phyloP scores from a whole-genome alignment of 139 green algal genomes.

The Auxenochlorella pyrenoidosa region DNA sequence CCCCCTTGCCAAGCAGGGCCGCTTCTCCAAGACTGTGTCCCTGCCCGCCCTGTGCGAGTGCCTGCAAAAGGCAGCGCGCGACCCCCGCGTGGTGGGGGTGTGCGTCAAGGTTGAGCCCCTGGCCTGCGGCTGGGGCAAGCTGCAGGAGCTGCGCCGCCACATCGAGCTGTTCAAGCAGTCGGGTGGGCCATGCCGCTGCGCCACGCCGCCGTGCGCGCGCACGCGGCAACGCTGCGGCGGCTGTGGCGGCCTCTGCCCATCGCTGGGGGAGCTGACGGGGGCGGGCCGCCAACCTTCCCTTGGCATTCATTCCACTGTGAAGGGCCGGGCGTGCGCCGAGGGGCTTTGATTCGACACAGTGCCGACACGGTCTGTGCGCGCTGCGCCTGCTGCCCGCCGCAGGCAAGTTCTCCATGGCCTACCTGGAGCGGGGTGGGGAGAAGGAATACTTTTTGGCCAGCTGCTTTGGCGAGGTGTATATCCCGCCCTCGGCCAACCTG shows the following conservation, averaged over 20 bases:
- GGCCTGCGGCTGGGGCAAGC: slow-evolving; percentile 68
- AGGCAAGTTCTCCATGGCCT: slow-evolving; percentile 90
- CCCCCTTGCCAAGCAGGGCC: not conserved
- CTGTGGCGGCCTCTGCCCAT: no score
- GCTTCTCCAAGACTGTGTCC: slow-evolving; percentile 55
- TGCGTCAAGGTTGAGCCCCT: slow-evolving; percentile 89
- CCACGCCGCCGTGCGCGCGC: no score
- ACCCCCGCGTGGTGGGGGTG: slow-evolving; percentile 86
- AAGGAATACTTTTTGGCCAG: slow-evolving; percentile 96
- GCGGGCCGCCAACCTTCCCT: no score
- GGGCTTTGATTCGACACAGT: no score
- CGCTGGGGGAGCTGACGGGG: no score
- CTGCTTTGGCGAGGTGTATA: slow-evolving; percentile 87
- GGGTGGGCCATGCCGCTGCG: slow-evolving; percentile 27
- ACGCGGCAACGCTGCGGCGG: no score
- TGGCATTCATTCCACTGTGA: no score
- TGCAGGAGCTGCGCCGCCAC: slow-evolving; percentile 82
- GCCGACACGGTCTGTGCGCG: no score
- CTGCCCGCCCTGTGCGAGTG: slow-evolving; percentile 75
- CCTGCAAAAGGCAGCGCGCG: slow-evolving; percentile 88
- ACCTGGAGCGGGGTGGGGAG: slow-evolving; percentile 83
- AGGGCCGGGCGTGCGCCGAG: no score
- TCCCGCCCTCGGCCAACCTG: slow-evolving; percentile 82
- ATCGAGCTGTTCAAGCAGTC: slow-evolving; percentile 74
- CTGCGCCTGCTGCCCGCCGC: not conserved